A percentile compares a stretch with the other conserved stretches of the same genome.
phyloP scores from a whole-genome alignment of 768 basidiomycete genomes.

The Suillus tomentosus region DNA sequence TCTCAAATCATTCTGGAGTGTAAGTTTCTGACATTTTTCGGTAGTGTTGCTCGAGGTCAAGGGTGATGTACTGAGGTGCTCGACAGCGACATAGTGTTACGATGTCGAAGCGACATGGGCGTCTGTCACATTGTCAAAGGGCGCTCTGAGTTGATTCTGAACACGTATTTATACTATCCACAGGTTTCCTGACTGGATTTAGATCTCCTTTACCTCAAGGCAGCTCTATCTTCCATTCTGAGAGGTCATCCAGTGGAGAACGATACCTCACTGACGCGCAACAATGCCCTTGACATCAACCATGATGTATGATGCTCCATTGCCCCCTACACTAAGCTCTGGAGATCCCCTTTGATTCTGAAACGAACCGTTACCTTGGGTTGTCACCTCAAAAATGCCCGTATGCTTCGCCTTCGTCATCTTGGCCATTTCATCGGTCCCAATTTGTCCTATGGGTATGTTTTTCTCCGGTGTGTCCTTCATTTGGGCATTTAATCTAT shows the following conservation, averaged over 20 bases:
- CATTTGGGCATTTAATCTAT: background rate
- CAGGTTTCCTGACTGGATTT: conserved; percentile 1
- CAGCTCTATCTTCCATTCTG: background rate
- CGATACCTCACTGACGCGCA: background rate
- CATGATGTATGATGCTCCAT: background rate
- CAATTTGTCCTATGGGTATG: background rate
- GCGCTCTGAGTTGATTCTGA: background rate
- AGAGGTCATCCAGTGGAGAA: background rate
- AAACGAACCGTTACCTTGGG: conserved; percentile 5
- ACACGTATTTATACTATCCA: conserved; percentile 4
- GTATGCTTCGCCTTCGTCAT: background rate
- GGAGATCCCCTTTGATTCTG: conserved; percentile 1
- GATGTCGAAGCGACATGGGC: background rate
- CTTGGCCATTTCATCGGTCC: background rate
- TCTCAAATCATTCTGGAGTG: conserved; percentile 6
- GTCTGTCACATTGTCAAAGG: background rate
- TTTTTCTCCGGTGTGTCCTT: background rate
- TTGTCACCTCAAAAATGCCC: background rate
- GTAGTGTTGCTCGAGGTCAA: conserved; percentile 1
- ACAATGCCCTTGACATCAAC: background rate
- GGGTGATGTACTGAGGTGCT: background rate
- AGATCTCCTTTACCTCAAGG: conserved; percentile 5
- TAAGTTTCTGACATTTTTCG: background rate
- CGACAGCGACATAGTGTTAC: conserved; percentile 1
- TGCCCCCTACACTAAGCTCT: background rate